Conservation (phyloP, 129 eudicot species). For the Escallonia rubra region DNA sequence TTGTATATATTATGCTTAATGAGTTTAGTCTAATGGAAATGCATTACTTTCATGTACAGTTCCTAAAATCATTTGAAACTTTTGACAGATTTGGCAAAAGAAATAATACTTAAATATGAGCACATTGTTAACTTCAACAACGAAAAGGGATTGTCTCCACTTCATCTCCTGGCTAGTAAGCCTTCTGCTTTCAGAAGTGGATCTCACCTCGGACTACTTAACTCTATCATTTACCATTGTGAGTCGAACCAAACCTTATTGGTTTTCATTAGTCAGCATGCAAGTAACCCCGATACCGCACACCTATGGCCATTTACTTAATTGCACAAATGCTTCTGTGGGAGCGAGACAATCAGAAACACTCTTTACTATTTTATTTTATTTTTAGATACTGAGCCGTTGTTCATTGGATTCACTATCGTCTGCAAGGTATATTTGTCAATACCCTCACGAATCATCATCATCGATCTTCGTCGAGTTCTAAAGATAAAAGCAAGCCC, state of each 20-base stretch:
- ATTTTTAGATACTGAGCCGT: too few species aligned
- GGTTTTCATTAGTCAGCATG: neutral
- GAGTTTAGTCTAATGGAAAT: neutral
- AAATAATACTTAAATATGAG: neutral
- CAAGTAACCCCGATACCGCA: neutral
- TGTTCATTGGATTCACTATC: too few species aligned
- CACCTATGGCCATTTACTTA: neutral
- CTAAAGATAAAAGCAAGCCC: neutral
- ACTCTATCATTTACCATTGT: constrained; percentile 7
- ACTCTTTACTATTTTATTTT: too few species aligned
- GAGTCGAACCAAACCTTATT: neutral
- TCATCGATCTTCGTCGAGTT: neutral
- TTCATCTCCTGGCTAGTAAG: constrained; percentile 13
- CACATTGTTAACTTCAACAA: constrained; percentile 2
- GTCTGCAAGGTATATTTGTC: constrained; percentile 7
- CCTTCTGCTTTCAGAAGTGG: constrained; percentile 19
- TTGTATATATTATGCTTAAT: neutral
- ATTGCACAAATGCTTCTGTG: neutral
- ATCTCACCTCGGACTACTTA: neutral
- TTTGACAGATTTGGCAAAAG: constrained; percentile 10
- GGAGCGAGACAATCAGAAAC: neutral
- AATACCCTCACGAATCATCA: neutral
- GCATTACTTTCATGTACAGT: neutral
- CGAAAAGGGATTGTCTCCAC: constrained; percentile 4
- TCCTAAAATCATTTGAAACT: neutral